Base-by-base conservation (phyloP, 2,329 filamentous ascomycete species). In the Exserohilum rostratum region DNA sequence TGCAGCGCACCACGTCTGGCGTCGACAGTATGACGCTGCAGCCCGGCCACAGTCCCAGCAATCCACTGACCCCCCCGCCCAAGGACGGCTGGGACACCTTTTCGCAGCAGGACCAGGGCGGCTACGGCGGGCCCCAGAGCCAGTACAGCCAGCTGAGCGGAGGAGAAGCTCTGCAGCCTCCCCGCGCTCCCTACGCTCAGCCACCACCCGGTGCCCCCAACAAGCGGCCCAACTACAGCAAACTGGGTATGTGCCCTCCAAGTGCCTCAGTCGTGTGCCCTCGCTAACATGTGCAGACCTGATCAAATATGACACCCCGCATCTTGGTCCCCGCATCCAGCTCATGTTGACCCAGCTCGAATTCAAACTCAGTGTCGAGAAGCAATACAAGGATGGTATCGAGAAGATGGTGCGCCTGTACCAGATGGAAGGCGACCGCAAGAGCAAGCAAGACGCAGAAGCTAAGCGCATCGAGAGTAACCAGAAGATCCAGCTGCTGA, bases 361-460 rank as follows among this genome's bases (percentile, higher is more conserved):
- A 77, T 99, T 99, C 82, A 99, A 99, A 80, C 85, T 99, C 58
- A 96, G 95, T 64, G 95, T 99, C 25, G 95, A 99, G 76, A 96
- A 97, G 74, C 95, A 99, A 78, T 99, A 99, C 78, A 92, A 98
- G 64, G 96, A 96, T 71, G 95, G 95, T 58, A 95, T 99, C 66
- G 95, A 99, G 78, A 99, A 99, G 81, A 98, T 99, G 95, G 91
- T 97, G 42, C 91, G 95, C 74, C 82, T 99, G 31, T 99, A 99
- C 73, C 88, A 95, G 73, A 95, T 98, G 84, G 95, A 98, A 76
- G 93, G 95, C 27, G 95, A 99, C 73, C 88, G 93, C 66, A 97
- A 96, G 82, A 98, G 93, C 79, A 91, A 90, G 74, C 87, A 90
- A 53, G 95, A 99, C 76, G 95, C 95, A 37, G 92, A 96, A 67